A percentile compares a stretch with the other conserved stretches of the same genome.
Evolutionary conservation across 2,329 filamentous ascomycete species (phyloP).

Genomic region (Polychaeton citri): DNA sequence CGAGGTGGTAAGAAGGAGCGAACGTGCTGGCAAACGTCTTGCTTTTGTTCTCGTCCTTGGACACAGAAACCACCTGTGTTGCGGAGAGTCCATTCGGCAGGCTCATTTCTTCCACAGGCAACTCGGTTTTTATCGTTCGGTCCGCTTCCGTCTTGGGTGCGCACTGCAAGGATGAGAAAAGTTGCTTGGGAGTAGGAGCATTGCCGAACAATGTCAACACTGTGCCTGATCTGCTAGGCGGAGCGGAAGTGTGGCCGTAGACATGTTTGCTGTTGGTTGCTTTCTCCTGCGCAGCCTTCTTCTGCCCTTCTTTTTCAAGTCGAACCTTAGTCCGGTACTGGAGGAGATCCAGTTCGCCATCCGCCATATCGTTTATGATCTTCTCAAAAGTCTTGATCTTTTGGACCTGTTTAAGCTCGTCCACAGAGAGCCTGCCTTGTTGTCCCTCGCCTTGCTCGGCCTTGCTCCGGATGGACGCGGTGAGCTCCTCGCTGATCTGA

Average conservation of each 20-base stretch:
- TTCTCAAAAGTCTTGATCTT: constrained; percentile 14
- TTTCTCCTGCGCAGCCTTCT: not conserved
- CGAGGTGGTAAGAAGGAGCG: constrained; percentile 51
- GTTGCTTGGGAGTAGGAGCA: constrained; percentile 58
- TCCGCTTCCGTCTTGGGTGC: constrained; percentile 14
- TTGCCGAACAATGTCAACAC: constrained; percentile 68
- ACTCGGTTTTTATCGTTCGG: constrained; percentile 15
- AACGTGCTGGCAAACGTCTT: constrained; percentile 63
- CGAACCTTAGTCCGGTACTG: not conserved
- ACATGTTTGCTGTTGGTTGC: not conserved
- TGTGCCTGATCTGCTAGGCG: constrained; percentile 31
- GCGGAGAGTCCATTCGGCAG: constrained; percentile 64
- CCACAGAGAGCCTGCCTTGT: constrained; percentile 15
- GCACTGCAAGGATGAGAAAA: constrained; percentile 75
- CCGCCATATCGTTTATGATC: constrained; percentile 15
- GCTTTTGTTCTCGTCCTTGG: constrained; percentile 32
- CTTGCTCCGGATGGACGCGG: constrained; percentile 19
- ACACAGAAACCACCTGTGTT: constrained; percentile 49
- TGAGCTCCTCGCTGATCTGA: constrained; percentile 25
- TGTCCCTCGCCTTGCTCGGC: constrained; percentile 8
- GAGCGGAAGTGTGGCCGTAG: not conserved
- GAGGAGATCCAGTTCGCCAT: constrained; percentile 15
- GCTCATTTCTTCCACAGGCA: constrained; percentile 45
- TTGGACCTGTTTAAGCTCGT: constrained; percentile 24
- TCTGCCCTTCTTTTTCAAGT: constrained; percentile 5